Evolutionary conservation across 2,329 filamentous ascomycete genomes (phyloP).

Genomic region (Calonectria montana): DNA sequence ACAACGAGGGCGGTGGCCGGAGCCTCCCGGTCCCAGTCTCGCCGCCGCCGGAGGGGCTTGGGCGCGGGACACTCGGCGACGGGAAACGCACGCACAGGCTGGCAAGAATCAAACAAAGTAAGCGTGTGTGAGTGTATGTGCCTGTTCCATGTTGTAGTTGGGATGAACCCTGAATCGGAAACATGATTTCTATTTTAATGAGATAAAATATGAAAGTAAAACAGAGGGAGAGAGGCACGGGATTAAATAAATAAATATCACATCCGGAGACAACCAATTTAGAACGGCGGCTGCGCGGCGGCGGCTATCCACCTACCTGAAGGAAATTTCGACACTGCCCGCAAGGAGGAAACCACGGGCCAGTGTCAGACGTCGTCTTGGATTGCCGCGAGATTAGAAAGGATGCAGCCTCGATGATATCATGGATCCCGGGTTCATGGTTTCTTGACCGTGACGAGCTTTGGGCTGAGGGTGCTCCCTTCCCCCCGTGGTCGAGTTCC

Average conservation of each 20-base stretch:
- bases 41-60: neutral
- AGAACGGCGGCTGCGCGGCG: neutral
- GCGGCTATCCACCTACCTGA: neutral
- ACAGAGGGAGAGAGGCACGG: too few relatives aligned
- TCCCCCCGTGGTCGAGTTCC: neutral
- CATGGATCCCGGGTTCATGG: neutral
- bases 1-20: neutral
- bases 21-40: neutral
- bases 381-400: neutral
- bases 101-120: conserved; percentile 22
- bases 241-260: neutral
- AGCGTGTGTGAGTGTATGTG: neutral
- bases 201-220: neutral
- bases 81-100: neutral
- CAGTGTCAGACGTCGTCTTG: neutral
- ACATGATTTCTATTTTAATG: neutral
- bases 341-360: neutral
- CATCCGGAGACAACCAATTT: neutral
- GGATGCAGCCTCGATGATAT: neutral
- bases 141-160: neutral
- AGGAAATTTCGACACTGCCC: neutral
- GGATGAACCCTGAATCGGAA: neutral
- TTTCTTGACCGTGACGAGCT: neutral
- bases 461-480: neutral
- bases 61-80: neutral